Evolutionary conservation across 2,329 filamentous ascomycete species (phyloP).

Genomic region (Apiospora kogelbergensis): DNA sequence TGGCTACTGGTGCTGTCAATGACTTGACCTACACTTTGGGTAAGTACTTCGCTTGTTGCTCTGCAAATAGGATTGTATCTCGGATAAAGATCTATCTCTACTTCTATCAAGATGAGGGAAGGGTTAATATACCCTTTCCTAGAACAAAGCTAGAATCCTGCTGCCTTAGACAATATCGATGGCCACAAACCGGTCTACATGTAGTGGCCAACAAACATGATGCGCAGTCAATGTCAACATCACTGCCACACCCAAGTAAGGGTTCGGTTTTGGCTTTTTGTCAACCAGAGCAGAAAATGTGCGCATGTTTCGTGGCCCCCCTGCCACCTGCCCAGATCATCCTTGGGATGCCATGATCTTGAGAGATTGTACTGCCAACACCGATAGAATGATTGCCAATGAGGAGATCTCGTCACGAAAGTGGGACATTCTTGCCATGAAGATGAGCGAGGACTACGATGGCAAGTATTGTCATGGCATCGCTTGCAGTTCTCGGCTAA

Average conservation of each 20-base stretch:
- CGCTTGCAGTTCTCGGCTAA: neutral
- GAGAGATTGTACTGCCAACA: constrained; percentile 15
- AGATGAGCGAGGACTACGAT: constrained; percentile 12
- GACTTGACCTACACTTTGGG: neutral
- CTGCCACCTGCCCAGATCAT: neutral
- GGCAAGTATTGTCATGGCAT: constrained; percentile 9
- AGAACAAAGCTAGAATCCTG: no score
- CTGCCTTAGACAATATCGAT: no score
- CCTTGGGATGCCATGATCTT: constrained; percentile 20
- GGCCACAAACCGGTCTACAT: neutral
- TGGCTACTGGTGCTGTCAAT: neutral
- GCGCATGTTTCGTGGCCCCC: constrained; percentile 12
- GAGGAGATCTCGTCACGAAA: constrained; percentile 9
- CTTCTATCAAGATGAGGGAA: no score
- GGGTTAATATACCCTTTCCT: no score
- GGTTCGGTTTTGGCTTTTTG: constrained; percentile 12
- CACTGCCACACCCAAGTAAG: neutral
- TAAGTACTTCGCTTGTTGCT: no score
- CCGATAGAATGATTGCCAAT: neutral
- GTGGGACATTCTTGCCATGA: constrained; percentile 21
- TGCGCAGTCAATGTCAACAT: neutral
- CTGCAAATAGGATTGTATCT: no score
- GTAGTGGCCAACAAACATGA: neutral
- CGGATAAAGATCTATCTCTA: no score
- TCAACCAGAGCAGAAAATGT: constrained; percentile 5